Evolutionary conservation across 1,284 basidiomycete species (phyloP).

Genomic region (Malassezia nana): DNA sequence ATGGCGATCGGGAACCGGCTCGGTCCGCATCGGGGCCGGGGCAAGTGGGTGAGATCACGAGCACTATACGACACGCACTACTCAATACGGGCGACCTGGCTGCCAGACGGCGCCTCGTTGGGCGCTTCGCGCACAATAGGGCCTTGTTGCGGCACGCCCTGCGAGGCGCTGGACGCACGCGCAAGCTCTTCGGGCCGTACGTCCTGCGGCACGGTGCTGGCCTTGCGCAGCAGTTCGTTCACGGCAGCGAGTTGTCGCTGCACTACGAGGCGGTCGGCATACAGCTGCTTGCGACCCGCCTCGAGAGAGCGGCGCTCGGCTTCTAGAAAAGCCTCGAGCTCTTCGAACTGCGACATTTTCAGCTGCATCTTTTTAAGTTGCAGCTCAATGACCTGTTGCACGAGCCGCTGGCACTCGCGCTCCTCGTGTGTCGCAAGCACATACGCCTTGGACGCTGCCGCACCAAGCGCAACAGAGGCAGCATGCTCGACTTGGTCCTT

Average conservation of each 20-base stretch:
- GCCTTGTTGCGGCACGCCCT: conserved; percentile 40
- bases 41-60: too few relatives aligned
- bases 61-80: too few relatives aligned
- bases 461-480: conserved; percentile 56
- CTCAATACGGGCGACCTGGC: conserved; percentile 24
- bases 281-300: conserved; percentile 37
- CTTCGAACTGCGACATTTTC: conserved; percentile 45
- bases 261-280: conserved; percentile 39
- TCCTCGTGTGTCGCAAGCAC: conserved; percentile 78
- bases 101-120: conserved; percentile 9
- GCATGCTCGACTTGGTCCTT: conserved; percentile 38
- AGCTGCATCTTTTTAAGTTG: conserved; percentile 70
- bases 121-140: conserved; percentile 32
- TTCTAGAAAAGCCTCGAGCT: conserved; percentile 43
- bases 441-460: conserved; percentile 76
- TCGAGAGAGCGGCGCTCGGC: conserved; percentile 37
- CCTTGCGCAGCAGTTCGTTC: conserved; percentile 37
- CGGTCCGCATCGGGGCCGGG: too few relatives aligned
- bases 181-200: conserved; percentile 28
- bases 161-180: conserved; percentile 23
- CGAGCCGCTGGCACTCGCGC: conserved; percentile 65
- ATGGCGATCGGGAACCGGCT: background rate
- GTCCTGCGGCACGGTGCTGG: conserved; percentile 26
- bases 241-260: conserved; percentile 41
- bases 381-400: conserved; percentile 76